Base-by-base conservation (phyloP, 2,329 filamentous ascomycete genomes). In the Alternaria alternata region DNA sequence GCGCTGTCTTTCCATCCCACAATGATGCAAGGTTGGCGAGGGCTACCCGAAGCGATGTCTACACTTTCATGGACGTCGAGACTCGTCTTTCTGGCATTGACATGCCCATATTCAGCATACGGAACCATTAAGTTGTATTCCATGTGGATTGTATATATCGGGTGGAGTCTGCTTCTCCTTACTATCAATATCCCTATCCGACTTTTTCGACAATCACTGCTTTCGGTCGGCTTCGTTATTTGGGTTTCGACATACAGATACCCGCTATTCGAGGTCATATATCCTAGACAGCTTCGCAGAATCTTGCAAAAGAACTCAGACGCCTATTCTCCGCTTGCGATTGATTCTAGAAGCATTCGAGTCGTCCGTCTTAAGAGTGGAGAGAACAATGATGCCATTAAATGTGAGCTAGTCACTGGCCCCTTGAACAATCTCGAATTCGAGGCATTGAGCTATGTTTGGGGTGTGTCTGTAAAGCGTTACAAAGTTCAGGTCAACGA, bases 371-470 rank as follows among this genome's bases (percentile, higher is more conserved):
- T 30, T 4, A 30, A 5, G 28, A 28, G 43, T 36, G 49, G 54
- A 12, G 39, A 3, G 14, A 14, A 9, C 1, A 18, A 32, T 9
- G 43, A 61, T 22, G 11, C 24, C 14, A 57, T 62, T 12, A 14
- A 38, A 14, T 62, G 56, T 57, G 60, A 54, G 14, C 39, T 58
- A 14, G 9, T 55, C 7, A 39, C 34, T 4, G 32, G 39, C 18
- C 51, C 38, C 5, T 28, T 61, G 14, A 14, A 14, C 20, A 7
- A 32, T 32, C 14, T 48, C 5, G 26, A 55, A 2, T 64, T 62
- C 9, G 62, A 65, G 34, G 62, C 62, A 7, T 42, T 65, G 18
- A 51, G 43, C 36, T 65, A 63, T 43, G 46, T 54, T 12, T 65
- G 59, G 62, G 59, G 62, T 18, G 34, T 32, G 5, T 38, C 32